These are phyloP conservation scores for Cairneyella variabilis DNA, from an alignment of 495 filamentous ascomycete species.

Conservation along the genomic window DNA sequence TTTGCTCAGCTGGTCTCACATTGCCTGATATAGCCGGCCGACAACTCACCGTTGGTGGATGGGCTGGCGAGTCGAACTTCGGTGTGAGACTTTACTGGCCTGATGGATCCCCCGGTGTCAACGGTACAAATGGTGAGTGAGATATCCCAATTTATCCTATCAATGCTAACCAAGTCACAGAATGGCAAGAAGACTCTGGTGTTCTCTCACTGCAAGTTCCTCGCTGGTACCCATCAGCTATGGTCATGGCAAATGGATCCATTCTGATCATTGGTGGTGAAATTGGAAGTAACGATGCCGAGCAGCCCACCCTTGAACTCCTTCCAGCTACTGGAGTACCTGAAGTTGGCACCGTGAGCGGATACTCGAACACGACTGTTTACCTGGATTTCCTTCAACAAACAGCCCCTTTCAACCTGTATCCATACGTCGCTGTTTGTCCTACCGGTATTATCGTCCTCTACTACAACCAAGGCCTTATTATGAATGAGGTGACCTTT, in stretches of 20 bases:
- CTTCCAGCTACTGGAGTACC: slow-evolving; percentile 45
- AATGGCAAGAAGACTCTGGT: slow-evolving; percentile 63
- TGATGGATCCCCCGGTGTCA: slow-evolving; percentile 49
- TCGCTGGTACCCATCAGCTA: slow-evolving; percentile 64
- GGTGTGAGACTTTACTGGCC: no score
- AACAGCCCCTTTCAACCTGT: slow-evolving; percentile 60
- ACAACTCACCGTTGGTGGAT: slow-evolving; percentile 62
- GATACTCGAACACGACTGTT: neutral
- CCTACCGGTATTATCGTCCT: slow-evolving; percentile 56
- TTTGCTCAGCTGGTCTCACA: slow-evolving; percentile 57
- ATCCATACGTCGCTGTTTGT: slow-evolving; percentile 53
- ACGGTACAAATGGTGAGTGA: slow-evolving; percentile 48
- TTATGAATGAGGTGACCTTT: no score
- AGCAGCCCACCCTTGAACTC: slow-evolving; percentile 55
- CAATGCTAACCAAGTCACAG: no score
- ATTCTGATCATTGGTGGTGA: slow-evolving; percentile 61
- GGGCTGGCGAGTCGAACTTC: slow-evolving; percentile 58
- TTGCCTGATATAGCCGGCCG: slow-evolving; percentile 61
- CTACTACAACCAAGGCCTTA: slow-evolving; percentile 60
- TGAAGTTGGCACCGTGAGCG: slow-evolving; percentile 42
- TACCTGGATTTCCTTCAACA: slow-evolving; percentile 43
- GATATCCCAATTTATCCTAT: no score
- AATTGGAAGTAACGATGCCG: slow-evolving; percentile 52
- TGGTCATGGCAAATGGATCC: slow-evolving; percentile 63
- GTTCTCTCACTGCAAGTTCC: slow-evolving; percentile 52